phyloP scores from a whole-genome alignment of 495 filamentous ascomycete genomes.

The Hypoxylon subgilvum region DNA sequence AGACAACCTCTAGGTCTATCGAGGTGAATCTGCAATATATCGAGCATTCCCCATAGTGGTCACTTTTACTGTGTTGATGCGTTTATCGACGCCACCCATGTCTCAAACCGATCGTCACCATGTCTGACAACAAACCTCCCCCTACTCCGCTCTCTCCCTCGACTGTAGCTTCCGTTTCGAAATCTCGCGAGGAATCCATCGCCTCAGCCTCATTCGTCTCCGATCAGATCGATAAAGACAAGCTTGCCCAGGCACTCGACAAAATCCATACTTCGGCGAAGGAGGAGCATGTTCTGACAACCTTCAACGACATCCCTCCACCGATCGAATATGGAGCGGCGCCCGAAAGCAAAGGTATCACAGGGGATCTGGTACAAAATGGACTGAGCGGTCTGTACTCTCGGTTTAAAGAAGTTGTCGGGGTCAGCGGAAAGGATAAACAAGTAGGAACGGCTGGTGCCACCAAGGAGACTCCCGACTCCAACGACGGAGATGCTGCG shows the following conservation, averaged over 20 bases:
- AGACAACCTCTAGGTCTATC: not conserved
- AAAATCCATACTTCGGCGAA: conserved; percentile 84
- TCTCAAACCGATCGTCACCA: conserved; percentile 18
- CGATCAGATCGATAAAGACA: conserved; percentile 68
- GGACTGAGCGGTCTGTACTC: conserved; percentile 86
- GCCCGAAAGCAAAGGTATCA: conserved; percentile 68
- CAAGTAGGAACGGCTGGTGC: conserved; percentile 27
- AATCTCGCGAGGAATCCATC: conserved; percentile 67
- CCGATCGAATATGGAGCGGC: conserved; percentile 60
- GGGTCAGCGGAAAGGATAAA: conserved; percentile 67
- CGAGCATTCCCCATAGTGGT: not conserved
- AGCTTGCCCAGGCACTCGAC: conserved; percentile 75
- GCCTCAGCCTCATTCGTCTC: conserved; percentile 64
- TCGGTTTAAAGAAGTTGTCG: conserved; percentile 78
- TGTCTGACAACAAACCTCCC: conserved; percentile 42
- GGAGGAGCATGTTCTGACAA: conserved; percentile 77
- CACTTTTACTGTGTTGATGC: conserved; percentile 2
- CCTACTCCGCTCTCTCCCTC: conserved; percentile 37
- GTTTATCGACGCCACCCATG: conserved; percentile 14
- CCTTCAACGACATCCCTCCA: conserved; percentile 83
- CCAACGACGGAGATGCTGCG: conserved; percentile 47
- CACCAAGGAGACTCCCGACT: conserved; percentile 38
- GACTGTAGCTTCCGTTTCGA: conserved; percentile 37
- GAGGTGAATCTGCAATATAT: conserved; percentile 7
- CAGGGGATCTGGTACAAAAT: conserved; percentile 76